A percentile compares a stretch with the other conserved stretches of the same genome.
phyloP scores from a whole-genome alignment of 1,284 basidiomycete species.

The Ceratobasidium sp. region DNA sequence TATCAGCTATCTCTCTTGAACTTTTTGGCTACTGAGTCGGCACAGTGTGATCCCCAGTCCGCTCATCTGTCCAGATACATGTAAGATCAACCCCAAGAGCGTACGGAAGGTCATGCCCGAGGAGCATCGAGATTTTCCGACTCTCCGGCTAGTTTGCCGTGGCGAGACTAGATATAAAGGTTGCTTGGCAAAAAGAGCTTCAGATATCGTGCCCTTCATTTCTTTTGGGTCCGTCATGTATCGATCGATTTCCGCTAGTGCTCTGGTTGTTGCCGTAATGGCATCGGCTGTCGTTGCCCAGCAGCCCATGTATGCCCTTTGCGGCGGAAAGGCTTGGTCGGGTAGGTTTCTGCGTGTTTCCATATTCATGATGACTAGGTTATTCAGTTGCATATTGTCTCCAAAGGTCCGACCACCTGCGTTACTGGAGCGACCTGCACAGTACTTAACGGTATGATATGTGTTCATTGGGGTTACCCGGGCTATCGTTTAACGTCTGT shows the following conservation, averaged over 20 bases:
- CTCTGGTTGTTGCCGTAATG: slow-evolving; percentile 10
- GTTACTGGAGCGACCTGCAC: not conserved
- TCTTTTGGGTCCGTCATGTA: not conserved
- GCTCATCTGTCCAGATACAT: not conserved
- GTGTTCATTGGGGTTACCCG: not conserved
- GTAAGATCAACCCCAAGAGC: too few species aligned
- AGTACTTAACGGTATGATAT: not conserved
- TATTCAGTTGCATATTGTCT: too few species aligned
- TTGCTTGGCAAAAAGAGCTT: not conserved
- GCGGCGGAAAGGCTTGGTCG: slow-evolving; percentile 24
- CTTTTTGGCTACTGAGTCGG: not conserved
- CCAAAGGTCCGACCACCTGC: not conserved
- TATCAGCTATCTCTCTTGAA: not conserved
- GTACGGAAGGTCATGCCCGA: not conserved
- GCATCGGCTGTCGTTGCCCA: slow-evolving; percentile 7
- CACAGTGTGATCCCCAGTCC: not conserved
- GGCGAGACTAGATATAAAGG: not conserved
- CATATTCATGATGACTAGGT: not conserved
- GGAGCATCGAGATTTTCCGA: not conserved
- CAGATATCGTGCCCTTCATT: not conserved
- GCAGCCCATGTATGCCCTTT: slow-evolving; percentile 20
- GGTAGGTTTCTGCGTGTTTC: not conserved
- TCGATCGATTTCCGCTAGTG: not conserved
- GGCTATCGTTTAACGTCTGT: not conserved
- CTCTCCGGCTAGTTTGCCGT: not conserved